Base-by-base conservation (phyloP, 495 filamentous ascomycete species). In the Darksidea phi region DNA sequence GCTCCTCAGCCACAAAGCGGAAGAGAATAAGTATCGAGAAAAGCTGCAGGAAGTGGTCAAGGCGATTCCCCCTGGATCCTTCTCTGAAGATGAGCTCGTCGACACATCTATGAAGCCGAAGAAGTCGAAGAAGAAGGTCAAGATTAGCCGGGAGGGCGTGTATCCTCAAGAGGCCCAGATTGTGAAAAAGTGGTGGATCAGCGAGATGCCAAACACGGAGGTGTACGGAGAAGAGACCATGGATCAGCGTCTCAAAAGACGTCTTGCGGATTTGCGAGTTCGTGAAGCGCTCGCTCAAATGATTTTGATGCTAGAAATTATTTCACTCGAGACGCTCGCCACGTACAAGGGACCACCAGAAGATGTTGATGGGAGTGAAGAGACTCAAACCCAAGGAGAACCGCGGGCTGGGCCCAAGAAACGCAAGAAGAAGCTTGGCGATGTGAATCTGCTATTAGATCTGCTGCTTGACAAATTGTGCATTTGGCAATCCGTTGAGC, bases 401-500 rank as follows among this genome's bases (percentile, higher is more conserved):
- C 67, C 65, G 0, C 68, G 74, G 20, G 62, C 59, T 6, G 61
- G 63, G 6, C 71, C 72, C 24, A 71, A 77, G 25, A 69, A 74
- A 11, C 56, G 73, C 1, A 72, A 71, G 49, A 80, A 84, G 69
- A 84, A 82, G 59, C 56, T 67, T 0, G 81, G 81, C 57, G 79
- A 89, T 69, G 71, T 88, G 17, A 75, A 77, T 24, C 72, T 86
- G 0, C 79, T 91, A 20, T 78, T 98, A 7, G 93, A 97, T 66
- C 75, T 95, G 3, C 85, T 95, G 49, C 82, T 95, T 11, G 95
- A 98, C 71, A 84, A 91, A 34, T 78, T 98, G 21, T 95, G 91
- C 70, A 98, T 98, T 38, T 98, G 95, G 95, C 91, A 96, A 68
- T 90, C 91, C n/a, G 83, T 88, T 51, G 80, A 82, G 11, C 21